Conservation (phyloP, 2,329 filamentous ascomycete genomes). For the Penicillium sumatraense region DNA sequence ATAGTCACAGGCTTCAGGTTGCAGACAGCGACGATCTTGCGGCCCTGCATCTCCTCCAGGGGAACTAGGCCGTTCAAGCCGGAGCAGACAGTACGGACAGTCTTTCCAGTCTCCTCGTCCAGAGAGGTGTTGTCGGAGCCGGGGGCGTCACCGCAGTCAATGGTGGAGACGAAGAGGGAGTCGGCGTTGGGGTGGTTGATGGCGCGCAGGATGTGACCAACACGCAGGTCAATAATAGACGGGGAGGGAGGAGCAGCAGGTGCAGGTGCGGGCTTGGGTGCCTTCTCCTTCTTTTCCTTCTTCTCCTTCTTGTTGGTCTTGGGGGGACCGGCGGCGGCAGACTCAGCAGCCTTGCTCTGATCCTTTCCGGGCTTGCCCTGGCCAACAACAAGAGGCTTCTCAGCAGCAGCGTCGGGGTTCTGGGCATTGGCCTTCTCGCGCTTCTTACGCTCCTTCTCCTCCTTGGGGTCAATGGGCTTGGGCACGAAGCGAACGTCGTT, state of each 20-base stretch:
- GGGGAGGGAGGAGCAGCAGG: slow-evolving; percentile 79
- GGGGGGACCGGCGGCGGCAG: slow-evolving; percentile 54
- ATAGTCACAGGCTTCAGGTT: slow-evolving; percentile 99
- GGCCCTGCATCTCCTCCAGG: slow-evolving; percentile 93
- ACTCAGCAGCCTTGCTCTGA: slow-evolving; percentile 48
- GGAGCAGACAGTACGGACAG: slow-evolving; percentile 94
- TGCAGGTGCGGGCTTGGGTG: slow-evolving; percentile 72
- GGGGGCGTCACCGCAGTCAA: slow-evolving; percentile 86
- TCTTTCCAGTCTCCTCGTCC: slow-evolving; percentile 83
- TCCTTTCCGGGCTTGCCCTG: slow-evolving; percentile 39
- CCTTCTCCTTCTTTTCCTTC: slow-evolving; percentile 92
- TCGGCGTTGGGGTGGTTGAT: slow-evolving; percentile 96
- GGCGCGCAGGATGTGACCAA: slow-evolving; percentile 96
- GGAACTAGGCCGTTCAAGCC: slow-evolving; percentile 92
- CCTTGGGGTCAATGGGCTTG: slow-evolving; percentile 86
- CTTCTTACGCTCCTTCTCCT: slow-evolving; percentile 95
- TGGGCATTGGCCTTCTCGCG: slow-evolving; percentile 75
- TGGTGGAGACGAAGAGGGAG: slow-evolving; percentile 92
- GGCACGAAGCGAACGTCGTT: slow-evolving; percentile 85
- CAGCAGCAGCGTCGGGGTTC: slow-evolving; percentile 26
- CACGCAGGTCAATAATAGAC: slow-evolving; percentile 87
- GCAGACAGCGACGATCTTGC: slow-evolving; percentile 93
- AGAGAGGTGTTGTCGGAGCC: slow-evolving; percentile 81
- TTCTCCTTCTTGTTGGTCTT: slow-evolving; percentile 65
- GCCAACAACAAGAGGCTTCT: slow-evolving; percentile 44